Percentiles rank a stretch among this genome's conserved stretches.
These are phyloP conservation scores for Cochlearia excelsa DNA, from an alignment of 345 rosid genomes.

Conservation along the genomic window DNA sequence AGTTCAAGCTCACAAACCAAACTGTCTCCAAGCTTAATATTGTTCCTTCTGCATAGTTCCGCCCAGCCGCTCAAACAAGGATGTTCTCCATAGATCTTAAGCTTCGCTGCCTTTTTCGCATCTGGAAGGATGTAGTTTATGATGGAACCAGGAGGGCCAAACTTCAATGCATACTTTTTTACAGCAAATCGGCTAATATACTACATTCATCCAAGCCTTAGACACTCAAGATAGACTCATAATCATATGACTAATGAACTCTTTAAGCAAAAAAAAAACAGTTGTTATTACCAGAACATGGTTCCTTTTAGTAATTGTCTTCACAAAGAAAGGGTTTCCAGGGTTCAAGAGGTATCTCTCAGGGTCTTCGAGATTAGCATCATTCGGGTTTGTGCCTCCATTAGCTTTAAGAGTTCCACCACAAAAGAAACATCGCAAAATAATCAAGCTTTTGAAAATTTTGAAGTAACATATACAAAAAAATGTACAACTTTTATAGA, in stretches of 20 bases:
- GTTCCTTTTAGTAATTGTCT: conserved; percentile 1
- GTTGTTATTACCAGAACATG: conserved; percentile 21
- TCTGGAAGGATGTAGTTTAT: conserved; percentile 7
- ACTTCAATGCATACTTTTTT: conserved; percentile 14
- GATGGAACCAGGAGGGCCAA: conserved; percentile 4
- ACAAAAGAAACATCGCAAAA: not conserved
- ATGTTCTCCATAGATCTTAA: not conserved
- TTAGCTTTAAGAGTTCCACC: conserved; percentile 6
- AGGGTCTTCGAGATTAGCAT: conserved; percentile 14
- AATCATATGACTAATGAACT: too few relatives aligned
- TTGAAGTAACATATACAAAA: not conserved
- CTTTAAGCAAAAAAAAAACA: not conserved
- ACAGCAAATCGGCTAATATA: not conserved
- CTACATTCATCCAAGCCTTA: conserved; percentile 10
- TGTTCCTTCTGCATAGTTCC: not conserved
- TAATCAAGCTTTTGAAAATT: not conserved
- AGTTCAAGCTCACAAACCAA: conserved; percentile 30
- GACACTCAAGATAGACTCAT: not conserved
- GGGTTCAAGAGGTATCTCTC: conserved; percentile 27
- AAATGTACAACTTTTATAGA: not conserved
- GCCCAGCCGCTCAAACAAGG: conserved; percentile 25
- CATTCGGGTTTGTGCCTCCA: conserved; percentile 1
- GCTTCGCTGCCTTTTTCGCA: not conserved
- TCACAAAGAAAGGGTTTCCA: conserved; percentile 20
- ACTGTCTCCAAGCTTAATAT: conserved; percentile 12